These are phyloP conservation scores for Tolypocladium album DNA, from an alignment of 2,329 filamentous ascomycete genomes.

Conservation along the genomic window DNA sequence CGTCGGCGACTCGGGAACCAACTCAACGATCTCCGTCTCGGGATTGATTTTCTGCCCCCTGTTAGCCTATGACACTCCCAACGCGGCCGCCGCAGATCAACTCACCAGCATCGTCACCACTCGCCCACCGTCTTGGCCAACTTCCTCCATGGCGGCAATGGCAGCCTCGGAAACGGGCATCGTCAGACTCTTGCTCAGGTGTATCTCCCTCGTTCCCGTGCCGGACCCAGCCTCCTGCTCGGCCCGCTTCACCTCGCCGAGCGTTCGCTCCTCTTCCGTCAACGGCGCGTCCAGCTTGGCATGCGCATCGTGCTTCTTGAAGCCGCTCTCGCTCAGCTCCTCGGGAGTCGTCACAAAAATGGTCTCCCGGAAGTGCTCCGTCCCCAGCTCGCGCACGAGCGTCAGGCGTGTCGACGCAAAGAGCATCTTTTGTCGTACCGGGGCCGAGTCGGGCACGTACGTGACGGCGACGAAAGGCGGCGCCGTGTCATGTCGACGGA, in stretches of 20 bases:
- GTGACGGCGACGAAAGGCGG: slow-evolving; percentile 60
- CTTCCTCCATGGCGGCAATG: slow-evolving; percentile 47
- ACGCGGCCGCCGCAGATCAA: slow-evolving; percentile 2
- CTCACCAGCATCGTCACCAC: slow-evolving; percentile 56
- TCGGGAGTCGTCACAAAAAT: slow-evolving; percentile 60
- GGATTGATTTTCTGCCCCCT: slow-evolving; percentile 57
- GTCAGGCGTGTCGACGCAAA: slow-evolving; percentile 71
- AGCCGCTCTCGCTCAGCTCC: slow-evolving; percentile 60
- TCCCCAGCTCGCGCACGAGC: slow-evolving; percentile 64
- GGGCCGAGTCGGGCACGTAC: slow-evolving; percentile 69
- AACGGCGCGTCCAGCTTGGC: slow-evolving; percentile 54
- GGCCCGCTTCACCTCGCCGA: slow-evolving; percentile 62
- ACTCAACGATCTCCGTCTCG: slow-evolving; percentile 56
- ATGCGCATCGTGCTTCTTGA: slow-evolving; percentile 63
- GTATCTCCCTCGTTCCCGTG: slow-evolving; percentile 48
- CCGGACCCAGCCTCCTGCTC: slow-evolving; percentile 66
- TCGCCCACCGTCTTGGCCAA: slow-evolving; percentile 40
- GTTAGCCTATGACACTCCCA: background rate
- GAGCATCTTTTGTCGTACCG: slow-evolving; percentile 78
- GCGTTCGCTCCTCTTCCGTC: slow-evolving; percentile 64
- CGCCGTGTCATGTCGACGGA: slow-evolving; percentile 51
- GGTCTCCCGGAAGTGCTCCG: slow-evolving; percentile 67
- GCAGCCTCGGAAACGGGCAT: slow-evolving; percentile 55
- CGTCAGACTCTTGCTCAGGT: slow-evolving; percentile 43
- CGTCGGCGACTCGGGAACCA: slow-evolving; percentile 42